A percentile compares a stretch with the other conserved stretches of the same genome.
Conservation (phyloP, 345 rosid species). For the Citrus cavaleriei region DNA sequence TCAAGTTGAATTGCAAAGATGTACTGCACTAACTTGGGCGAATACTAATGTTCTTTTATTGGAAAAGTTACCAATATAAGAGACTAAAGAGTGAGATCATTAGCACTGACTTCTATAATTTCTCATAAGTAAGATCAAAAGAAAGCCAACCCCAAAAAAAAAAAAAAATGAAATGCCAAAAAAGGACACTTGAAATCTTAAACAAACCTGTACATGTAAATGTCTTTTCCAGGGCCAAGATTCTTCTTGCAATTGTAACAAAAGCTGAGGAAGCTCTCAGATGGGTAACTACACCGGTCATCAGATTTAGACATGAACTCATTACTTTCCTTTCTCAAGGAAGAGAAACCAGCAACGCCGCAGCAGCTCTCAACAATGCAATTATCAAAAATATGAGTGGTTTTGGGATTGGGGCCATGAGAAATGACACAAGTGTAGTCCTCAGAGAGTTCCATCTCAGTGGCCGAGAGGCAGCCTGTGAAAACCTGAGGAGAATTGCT, state of each 20-base stretch:
- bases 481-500: conserved; percentile 32
- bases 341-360: conserved; percentile 41
- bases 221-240: conserved; percentile 78
- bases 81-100: background rate
- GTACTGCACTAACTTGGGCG: background rate
- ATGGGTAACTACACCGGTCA: conserved; percentile 23
- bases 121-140: background rate
- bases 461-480: conserved; percentile 47
- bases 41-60: no score
- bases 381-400: conserved; percentile 84
- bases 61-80: background rate
- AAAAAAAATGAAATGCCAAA: background rate
- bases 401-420: conserved; percentile 81
- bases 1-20: background rate
- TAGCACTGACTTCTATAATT: background rate
- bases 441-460: conserved; percentile 82
- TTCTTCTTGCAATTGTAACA: conserved; percentile 75
- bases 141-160: background rate
- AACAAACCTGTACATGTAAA: conserved; percentile 87
- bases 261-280: conserved; percentile 69
- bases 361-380: conserved; percentile 69
- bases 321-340: conserved; percentile 21
- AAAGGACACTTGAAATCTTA: conserved; percentile 5
- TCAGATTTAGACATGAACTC: conserved; percentile 17
- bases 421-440: conserved; percentile 91